These are phyloP conservation scores for Chalciporus sp. DNA, from an alignment of 1,284 basidiomycete species.

Conservation along the genomic window DNA sequence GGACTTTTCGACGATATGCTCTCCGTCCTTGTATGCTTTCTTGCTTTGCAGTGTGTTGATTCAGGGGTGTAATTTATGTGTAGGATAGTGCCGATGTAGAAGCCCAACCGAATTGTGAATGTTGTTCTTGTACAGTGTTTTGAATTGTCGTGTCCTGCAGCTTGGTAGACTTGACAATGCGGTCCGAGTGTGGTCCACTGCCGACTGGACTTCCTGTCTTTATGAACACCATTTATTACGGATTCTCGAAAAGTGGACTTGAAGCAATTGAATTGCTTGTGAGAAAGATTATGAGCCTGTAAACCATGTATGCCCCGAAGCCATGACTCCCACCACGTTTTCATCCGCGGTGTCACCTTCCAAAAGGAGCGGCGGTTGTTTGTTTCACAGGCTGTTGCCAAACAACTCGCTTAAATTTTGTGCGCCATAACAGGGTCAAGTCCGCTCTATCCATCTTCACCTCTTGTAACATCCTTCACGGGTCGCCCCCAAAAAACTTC, in stretches of 20 bases:
- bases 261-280: too few relatives aligned
- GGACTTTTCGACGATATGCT: not conserved
- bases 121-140: not conserved
- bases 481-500: conserved; percentile 1
- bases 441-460: conserved; percentile 4
- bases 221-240: too few relatives aligned
- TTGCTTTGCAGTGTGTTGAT: conserved; percentile 3
- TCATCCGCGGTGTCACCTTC: conserved; percentile 10
- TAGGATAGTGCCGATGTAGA: conserved; percentile 5
- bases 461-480: not conserved
- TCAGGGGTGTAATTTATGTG: conserved; percentile 1
- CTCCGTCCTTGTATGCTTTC: conserved; percentile 5
- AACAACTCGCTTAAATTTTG: conserved; percentile 36
- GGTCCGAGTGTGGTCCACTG: not conserved
- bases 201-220: too few relatives aligned
- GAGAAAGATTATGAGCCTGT: too few relatives aligned
- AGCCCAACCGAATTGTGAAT: not conserved
- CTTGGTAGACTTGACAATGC: not conserved
- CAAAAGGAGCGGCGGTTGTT: conserved; percentile 29
- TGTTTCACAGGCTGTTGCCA: conserved; percentile 35
- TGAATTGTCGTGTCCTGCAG: not conserved
- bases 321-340: not conserved
- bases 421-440: not conserved
- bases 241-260: too few relatives aligned
- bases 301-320: not conserved